Conservation (phyloP, 441 rosid genomes). For the Populus tomentosa region DNA sequence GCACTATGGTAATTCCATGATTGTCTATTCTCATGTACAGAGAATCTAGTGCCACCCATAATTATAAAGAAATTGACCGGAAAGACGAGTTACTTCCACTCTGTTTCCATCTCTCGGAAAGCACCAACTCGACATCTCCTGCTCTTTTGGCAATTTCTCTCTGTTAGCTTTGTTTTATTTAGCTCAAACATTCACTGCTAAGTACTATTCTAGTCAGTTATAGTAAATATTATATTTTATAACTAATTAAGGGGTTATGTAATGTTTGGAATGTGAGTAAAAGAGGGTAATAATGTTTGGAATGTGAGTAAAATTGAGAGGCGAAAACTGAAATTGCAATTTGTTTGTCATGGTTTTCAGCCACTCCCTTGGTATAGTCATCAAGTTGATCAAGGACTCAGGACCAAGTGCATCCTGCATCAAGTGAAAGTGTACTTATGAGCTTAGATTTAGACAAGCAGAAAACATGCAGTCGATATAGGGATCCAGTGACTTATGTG, state of each 20-base stretch:
- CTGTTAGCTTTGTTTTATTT: background rate
- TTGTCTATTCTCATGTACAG: background rate
- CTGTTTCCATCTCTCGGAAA: background rate
- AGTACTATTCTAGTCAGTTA: background rate
- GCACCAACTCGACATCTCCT: background rate
- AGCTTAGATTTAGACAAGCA: background rate
- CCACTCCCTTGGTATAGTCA: background rate
- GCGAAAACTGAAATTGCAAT: background rate
- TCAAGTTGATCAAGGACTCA: background rate
- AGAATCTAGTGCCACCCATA: background rate
- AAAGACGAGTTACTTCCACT: background rate
- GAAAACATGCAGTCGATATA: background rate
- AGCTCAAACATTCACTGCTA: background rate
- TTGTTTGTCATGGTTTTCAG: background rate
- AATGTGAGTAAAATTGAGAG: background rate
- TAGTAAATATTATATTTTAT: background rate
- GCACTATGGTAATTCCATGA: background rate
- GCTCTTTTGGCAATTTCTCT: background rate
- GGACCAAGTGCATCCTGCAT: conserved; percentile 6
- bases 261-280: background rate
- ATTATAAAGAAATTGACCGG: background rate
- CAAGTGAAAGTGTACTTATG: background rate
- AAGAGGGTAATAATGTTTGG: background rate
- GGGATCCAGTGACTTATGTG: background rate
- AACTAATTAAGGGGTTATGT: background rate